Conservation (phyloP, 805 yeast genomes). For the Lachancea dasiensis region DNA sequence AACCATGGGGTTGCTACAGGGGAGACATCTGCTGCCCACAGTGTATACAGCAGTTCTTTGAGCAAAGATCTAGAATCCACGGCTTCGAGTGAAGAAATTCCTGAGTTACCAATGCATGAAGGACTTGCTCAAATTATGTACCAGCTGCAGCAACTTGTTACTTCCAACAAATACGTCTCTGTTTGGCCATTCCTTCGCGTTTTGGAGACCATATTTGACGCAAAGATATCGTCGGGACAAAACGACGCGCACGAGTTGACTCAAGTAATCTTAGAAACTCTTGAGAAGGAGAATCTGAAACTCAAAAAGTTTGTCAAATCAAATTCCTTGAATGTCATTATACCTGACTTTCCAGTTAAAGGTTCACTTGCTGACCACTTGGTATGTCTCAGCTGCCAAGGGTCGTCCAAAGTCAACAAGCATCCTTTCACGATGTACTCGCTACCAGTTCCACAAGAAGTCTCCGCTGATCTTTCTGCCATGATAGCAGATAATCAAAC, state of each 20-base stretch:
- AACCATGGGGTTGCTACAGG: conserved; percentile 1
- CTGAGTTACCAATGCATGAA: conserved; percentile 48
- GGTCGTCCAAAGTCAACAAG: conserved; percentile 50
- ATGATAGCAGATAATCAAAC: conserved; percentile 52
- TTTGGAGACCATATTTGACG: conserved; percentile 64
- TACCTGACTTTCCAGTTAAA: conserved; percentile 68
- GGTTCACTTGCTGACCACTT: conserved; percentile 64
- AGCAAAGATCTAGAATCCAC: conserved; percentile 10
- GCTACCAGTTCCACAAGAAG: conserved; percentile 60
- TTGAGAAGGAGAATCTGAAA: conserved; percentile 56
- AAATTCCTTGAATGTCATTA: conserved; percentile 13
- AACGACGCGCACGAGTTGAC: conserved; percentile 95
- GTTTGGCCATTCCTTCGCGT: conserved; percentile 76
- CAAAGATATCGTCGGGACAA: conserved; percentile 72
- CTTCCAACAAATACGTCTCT: conserved; percentile 48
- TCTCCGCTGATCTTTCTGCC: conserved; percentile 42
- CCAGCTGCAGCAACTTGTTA: conserved; percentile 58
- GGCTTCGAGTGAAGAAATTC: conserved; percentile 22
- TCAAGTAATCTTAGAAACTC: conserved; percentile 71
- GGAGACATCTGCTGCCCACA: conserved; percentile 5
- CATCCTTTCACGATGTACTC: conserved; percentile 68
- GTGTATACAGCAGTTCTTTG: conserved; percentile 2
- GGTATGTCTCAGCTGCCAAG: conserved; percentile 62
- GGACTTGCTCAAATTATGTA: conserved; percentile 47
- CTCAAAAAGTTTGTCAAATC: conserved; percentile 33